A percentile compares a stretch with the other conserved stretches of the same genome.
Evolutionary conservation across 495 filamentous ascomycete species (phyloP).

Genomic region (Collariella sp.): DNA sequence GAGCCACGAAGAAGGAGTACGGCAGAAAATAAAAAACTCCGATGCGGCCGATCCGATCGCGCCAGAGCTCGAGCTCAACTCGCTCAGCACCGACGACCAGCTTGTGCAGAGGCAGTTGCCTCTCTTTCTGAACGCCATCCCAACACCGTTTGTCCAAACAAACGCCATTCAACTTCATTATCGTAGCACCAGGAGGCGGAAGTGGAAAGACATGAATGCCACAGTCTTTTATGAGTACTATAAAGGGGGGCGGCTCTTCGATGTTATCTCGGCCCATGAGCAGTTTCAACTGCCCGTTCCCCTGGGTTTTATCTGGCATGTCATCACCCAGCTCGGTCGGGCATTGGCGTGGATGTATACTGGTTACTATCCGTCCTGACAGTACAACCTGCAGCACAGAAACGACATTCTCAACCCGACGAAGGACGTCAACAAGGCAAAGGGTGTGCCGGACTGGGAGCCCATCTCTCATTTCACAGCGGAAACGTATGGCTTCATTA

Average conservation of each 20-base stretch:
- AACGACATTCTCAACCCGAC: background rate
- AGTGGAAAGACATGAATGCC: background rate
- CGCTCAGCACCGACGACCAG: background rate
- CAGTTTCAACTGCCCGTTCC: background rate
- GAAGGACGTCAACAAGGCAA: background rate
- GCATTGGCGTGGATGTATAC: conserved; percentile 11
- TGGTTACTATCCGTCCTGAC: background rate
- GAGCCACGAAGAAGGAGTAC: too few relatives aligned
- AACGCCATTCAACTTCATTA: conserved; percentile 6
- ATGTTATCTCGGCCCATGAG: background rate
- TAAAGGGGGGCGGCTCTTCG: conserved; percentile 6
- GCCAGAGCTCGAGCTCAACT: conserved; percentile 3
- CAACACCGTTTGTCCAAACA: background rate
- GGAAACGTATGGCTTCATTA: conserved; percentile 13
- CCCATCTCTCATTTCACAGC: background rate
- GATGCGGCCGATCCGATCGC: background rate
- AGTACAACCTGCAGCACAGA: background rate
- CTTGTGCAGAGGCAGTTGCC: background rate
- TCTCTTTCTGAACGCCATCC: background rate
- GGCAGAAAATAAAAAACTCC: too few relatives aligned
- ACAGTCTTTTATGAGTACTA: conserved; percentile 18
- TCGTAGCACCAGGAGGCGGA: background rate
- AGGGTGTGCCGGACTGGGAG: background rate
- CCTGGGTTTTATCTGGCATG: conserved; percentile 20
- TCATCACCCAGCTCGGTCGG: conserved; percentile 9